Percentiles rank a stretch among this genome's conserved stretches.
phyloP scores from a whole-genome alignment of 2,329 filamentous ascomycete genomes.

The Nectriaceae sp. region DNA sequence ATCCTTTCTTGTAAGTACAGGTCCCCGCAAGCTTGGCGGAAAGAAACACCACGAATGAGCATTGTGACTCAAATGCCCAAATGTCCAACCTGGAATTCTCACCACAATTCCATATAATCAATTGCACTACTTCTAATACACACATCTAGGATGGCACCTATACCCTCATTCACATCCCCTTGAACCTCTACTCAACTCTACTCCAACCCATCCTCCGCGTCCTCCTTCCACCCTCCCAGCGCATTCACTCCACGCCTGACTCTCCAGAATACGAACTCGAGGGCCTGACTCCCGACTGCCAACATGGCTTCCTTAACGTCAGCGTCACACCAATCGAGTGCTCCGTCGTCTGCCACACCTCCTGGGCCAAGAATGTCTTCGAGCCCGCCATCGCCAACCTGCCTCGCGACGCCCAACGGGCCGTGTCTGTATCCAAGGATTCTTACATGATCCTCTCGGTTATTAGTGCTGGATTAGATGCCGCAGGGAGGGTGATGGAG shows the following conservation, averaged over 20 bases:
- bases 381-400: conserved; percentile 68
- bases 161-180: conserved; percentile 86
- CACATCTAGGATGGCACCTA: conserved; percentile 75
- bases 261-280: conserved; percentile 42
- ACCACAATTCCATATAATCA: background rate
- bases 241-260: conserved; percentile 37
- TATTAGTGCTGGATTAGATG: conserved; percentile 85
- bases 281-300: conserved; percentile 52
- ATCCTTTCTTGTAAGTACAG: conserved; percentile 55
- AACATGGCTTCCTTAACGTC: conserved; percentile 87
- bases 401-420: conserved; percentile 50
- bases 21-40: too few species aligned
- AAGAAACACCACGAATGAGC: background rate
- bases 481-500: conserved; percentile 87
- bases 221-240: conserved; percentile 66
- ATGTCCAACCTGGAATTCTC: background rate
- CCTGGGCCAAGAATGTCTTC: conserved; percentile 75
- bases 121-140: conserved; percentile 1
- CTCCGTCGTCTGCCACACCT: conserved; percentile 83
- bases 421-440: conserved; percentile 76
- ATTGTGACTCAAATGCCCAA: background rate
- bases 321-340: conserved; percentile 91
- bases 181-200: conserved; percentile 75
- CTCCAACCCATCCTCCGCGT: conserved; percentile 86
- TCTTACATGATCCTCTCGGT: conserved; percentile 89